Percentiles rank a stretch among this genome's conserved stretches.
These are phyloP conservation scores for Acanthamoeba healyi DNA, from an alignment of 208 protist genomes.

Conservation along the genomic window DNA sequence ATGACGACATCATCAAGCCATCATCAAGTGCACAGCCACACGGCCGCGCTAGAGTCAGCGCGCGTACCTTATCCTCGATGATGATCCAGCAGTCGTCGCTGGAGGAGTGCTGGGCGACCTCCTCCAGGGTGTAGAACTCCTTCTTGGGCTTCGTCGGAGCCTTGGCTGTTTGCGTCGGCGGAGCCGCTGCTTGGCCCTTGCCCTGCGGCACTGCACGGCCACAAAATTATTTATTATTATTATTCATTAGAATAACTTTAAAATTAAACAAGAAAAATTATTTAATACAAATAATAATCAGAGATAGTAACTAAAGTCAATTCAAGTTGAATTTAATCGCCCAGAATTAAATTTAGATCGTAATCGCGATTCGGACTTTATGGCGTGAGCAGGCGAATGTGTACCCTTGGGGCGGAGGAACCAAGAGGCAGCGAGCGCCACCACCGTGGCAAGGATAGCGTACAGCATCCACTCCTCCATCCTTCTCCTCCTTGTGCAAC, in stretches of 20 bases:
- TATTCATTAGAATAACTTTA: background rate
- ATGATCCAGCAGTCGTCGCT: slow-evolving; percentile 73
- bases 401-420: background rate
- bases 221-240: background rate
- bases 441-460: background rate
- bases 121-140: slow-evolving; percentile 48
- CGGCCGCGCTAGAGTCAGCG: too few species aligned
- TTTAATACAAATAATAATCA: background rate
- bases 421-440: background rate
- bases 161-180: background rate
- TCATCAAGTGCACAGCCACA: background rate
- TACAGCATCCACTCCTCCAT: slow-evolving; percentile 53
- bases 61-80: slow-evolving; percentile 48
- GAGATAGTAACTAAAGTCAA: background rate
- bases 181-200: background rate
- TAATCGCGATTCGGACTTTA: background rate
- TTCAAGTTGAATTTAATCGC: too few species aligned
- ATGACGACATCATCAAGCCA: background rate
- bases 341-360: background rate
- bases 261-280: background rate
- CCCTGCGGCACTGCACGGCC: too few species aligned
- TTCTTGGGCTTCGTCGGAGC: background rate
- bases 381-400: background rate
- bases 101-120: slow-evolving; percentile 59
- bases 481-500: background rate